phyloP scores from a whole-genome alignment of 495 filamentous ascomycete species.

The Aspergillus biplanus region DNA sequence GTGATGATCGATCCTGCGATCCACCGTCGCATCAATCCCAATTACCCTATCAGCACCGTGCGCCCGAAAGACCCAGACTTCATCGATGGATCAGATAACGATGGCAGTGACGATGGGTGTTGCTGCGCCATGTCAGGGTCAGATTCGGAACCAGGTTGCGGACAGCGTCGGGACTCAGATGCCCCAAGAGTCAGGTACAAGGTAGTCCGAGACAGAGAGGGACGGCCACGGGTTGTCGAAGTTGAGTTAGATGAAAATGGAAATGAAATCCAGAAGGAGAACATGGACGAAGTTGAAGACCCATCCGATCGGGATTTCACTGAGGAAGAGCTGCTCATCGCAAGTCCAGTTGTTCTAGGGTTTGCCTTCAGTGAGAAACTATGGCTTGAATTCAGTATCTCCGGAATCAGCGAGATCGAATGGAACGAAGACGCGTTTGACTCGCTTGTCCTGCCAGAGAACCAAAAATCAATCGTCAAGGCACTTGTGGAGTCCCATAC shows the following conservation, averaged over 20 bases:
- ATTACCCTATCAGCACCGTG: slow-evolving; percentile 81
- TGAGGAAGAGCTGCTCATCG: slow-evolving; percentile 84
- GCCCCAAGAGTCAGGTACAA: slow-evolving; percentile 66
- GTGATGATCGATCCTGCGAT: slow-evolving; percentile 91
- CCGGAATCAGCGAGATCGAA: slow-evolving; percentile 76
- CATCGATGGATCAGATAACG: slow-evolving; percentile 57
- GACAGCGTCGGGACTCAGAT: slow-evolving; percentile 51
- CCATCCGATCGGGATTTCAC: slow-evolving; percentile 62
- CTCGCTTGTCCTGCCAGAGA: slow-evolving; percentile 72
- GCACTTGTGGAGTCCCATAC: slow-evolving; percentile 81
- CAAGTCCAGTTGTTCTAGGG: slow-evolving; percentile 92
- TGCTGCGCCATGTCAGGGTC: slow-evolving; percentile 55
- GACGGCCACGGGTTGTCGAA: slow-evolving; percentile 59
- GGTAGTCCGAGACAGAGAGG: slow-evolving; percentile 65
- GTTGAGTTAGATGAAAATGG: slow-evolving; percentile 65
- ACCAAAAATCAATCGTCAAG: slow-evolving; percentile 80
- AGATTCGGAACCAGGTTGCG: slow-evolving; percentile 38
- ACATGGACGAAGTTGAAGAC: slow-evolving; percentile 57
- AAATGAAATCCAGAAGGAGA: slow-evolving; percentile 66
- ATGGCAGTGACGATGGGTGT: slow-evolving; percentile 44
- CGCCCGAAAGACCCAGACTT: slow-evolving; percentile 76
- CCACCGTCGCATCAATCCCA: slow-evolving; percentile 85
- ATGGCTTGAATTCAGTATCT: slow-evolving; percentile 90
- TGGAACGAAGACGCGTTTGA: slow-evolving; percentile 86
- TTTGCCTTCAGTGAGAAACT: slow-evolving; percentile 89